These are phyloP conservation scores for Chaetomium sp. DNA, from an alignment of 2,329 filamentous ascomycete species.

Conservation along the genomic window DNA sequence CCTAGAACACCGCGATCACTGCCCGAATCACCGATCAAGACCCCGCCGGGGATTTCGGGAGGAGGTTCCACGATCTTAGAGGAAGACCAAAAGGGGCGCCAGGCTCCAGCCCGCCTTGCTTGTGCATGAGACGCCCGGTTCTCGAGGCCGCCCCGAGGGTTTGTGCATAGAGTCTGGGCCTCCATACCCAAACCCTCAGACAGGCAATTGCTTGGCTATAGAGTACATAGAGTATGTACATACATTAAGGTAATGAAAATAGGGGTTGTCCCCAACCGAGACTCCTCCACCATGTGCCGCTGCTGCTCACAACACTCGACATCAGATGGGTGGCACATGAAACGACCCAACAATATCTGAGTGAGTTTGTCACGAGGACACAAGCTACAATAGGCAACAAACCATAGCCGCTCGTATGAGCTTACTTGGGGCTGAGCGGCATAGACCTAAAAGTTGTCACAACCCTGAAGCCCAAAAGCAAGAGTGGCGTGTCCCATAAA, in stretches of 20 bases:
- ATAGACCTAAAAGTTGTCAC: neutral
- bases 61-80: neutral
- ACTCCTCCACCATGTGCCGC: neutral
- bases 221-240: too few species aligned
- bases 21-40: neutral
- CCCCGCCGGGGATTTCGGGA: neutral
- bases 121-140: neutral
- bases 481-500: neutral
- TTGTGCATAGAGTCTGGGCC: neutral
- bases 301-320: neutral
- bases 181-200: neutral
- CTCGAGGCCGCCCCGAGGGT: too few species aligned
- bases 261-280: neutral
- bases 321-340: constrained; percentile 17
- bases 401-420: neutral
- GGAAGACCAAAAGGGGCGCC: neutral
- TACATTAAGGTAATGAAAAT: neutral
- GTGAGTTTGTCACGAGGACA: neutral
- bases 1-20: neutral
- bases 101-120: neutral
- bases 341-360: constrained; percentile 8
- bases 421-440: constrained; percentile 4
- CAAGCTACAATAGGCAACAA: neutral
- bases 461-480: neutral
- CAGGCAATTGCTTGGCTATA: constrained; percentile 4